phyloP scores from a whole-genome alignment of 1,284 basidiomycete genomes.

The Mycosarcoma maydis region DNA sequence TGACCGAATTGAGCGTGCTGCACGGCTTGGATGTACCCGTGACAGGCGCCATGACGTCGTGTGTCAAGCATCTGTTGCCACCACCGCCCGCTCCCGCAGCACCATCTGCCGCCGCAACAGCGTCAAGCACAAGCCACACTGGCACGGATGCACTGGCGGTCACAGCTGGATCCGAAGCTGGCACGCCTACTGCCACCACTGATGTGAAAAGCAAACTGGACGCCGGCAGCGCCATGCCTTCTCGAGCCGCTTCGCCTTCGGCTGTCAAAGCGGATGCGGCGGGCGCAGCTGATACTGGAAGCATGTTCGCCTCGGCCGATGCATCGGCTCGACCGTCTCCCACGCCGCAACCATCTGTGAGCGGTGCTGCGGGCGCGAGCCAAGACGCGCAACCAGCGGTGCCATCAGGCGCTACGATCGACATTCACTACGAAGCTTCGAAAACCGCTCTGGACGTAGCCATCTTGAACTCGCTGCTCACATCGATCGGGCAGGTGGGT shows the following conservation, averaged over 20 bases:
- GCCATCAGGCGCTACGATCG: constrained; percentile 69
- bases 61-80: constrained; percentile 50
- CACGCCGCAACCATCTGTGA: constrained; percentile 10
- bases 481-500: constrained; percentile 65
- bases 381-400: neutral
- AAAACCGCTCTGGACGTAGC: constrained; percentile 93
- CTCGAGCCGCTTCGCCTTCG: constrained; percentile 24
- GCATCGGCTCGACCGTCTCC: constrained; percentile 39
- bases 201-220: constrained; percentile 9
- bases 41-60: constrained; percentile 58
- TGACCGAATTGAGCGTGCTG: constrained; percentile 30
- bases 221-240: constrained; percentile 18
- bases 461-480: constrained; percentile 79
- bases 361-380: neutral
- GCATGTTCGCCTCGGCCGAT: constrained; percentile 24
- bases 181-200: constrained; percentile 31
- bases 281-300: constrained; percentile 9
- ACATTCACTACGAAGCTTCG: constrained; percentile 83
- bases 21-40: constrained; percentile 40
- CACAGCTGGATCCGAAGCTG: constrained; percentile 22
- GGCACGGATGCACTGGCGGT: constrained; percentile 21
- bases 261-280: constrained; percentile 4
- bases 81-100: constrained; percentile 19
- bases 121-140: constrained; percentile 5
- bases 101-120: constrained; percentile 10